Conservation (phyloP, 1,284 basidiomycete genomes). For the Ceratobasidium sp. region DNA sequence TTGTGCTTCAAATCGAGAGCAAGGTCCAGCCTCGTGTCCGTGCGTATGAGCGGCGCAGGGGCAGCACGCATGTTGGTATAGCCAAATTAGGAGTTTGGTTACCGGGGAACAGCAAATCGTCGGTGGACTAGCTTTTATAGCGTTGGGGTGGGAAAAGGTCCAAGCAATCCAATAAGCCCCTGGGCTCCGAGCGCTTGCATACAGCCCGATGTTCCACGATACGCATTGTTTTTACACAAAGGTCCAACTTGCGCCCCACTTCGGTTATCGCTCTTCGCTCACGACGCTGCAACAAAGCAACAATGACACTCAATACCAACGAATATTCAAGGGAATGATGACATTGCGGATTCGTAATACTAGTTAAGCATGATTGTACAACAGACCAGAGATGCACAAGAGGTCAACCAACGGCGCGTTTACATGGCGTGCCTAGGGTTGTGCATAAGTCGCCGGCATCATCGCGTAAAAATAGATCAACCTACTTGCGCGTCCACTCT, state of each 20-base stretch:
- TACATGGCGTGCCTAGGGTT: slow-evolving; percentile 36
- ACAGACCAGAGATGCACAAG: slow-evolving; percentile 19
- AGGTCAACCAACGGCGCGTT: slow-evolving; percentile 18
- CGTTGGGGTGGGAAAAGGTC: slow-evolving; percentile 4
- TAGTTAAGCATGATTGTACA: slow-evolving; percentile 38
- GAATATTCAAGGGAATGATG: slow-evolving; percentile 29
- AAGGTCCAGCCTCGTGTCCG: slow-evolving; percentile 39
- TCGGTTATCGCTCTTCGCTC: slow-evolving; percentile 8
- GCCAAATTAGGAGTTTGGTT: slow-evolving; percentile 2
- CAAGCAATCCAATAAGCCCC: background rate
- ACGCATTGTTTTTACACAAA: slow-evolving; percentile 28
- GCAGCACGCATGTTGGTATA: slow-evolving; percentile 19
- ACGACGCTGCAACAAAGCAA: slow-evolving; percentile 5
- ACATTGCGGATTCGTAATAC: slow-evolving; percentile 30
- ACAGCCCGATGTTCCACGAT: slow-evolving; percentile 1
- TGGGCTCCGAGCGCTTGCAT: slow-evolving; percentile 5
- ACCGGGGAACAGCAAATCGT: slow-evolving; percentile 12
- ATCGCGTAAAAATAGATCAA: slow-evolving; percentile 45
- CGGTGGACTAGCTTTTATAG: slow-evolving; percentile 9
- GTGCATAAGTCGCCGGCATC: background rate
- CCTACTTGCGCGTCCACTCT: slow-evolving; percentile 98
- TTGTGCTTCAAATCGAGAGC: slow-evolving; percentile 31
- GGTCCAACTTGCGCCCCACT: slow-evolving; percentile 13
- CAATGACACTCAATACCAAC: background rate
- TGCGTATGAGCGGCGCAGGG: slow-evolving; percentile 29